Evolutionary conservation across 1,284 basidiomycete genomes (phyloP), one percentile per base, ranked within the genome.

Genomic region (Cryptococcus sp.): DNA sequence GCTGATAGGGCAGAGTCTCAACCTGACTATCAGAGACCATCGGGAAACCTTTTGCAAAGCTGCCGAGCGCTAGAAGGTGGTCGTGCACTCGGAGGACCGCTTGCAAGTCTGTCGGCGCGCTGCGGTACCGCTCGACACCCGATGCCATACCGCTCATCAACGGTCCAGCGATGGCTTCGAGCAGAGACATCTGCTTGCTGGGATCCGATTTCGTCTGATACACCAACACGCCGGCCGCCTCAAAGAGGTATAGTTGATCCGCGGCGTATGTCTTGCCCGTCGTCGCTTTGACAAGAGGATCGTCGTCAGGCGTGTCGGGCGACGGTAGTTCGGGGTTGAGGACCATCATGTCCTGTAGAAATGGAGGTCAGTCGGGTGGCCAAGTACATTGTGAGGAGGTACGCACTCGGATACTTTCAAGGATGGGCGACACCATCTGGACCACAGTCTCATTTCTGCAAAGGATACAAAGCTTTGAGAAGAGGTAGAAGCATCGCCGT

Each of bases 1-100:
- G 85, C 56, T 93, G 79, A 77, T 84, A 84, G 0, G 88, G 87
- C 3, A 92, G 89, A 20, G 87, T 80, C n/a, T 87, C 83, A 65
- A 88, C 87, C 4, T 88, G 81, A 11, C 84, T 83, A 35, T 84
- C 86, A 31, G 88, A 88, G 68, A 87, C 89, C 72, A 91, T 89
- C 0, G 96, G 96, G 81, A 99, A 99, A 8, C 97, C 97, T 80
- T 98, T 97, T 49, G 93, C 91, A 54, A 99, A 86, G 70, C 91
- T 92, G 17, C 94, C 94, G 15, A 98, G 82, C 1, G 94, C 95
- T 85, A 97, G 90, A 72, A 99, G 90, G 65, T 90, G 84, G 79
- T 99, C 95, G 72, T 99, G 96, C n/a, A 93, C 87, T 74, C 88
- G 88, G 48, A 98, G 82, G 65, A 97, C 87, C 5, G 89, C 84